Evolutionary conservation across 164 flowering plant species (phyloP), one percentile per base, ranked within the genome.

Genomic region (Nymphaea thermarum): DNA sequence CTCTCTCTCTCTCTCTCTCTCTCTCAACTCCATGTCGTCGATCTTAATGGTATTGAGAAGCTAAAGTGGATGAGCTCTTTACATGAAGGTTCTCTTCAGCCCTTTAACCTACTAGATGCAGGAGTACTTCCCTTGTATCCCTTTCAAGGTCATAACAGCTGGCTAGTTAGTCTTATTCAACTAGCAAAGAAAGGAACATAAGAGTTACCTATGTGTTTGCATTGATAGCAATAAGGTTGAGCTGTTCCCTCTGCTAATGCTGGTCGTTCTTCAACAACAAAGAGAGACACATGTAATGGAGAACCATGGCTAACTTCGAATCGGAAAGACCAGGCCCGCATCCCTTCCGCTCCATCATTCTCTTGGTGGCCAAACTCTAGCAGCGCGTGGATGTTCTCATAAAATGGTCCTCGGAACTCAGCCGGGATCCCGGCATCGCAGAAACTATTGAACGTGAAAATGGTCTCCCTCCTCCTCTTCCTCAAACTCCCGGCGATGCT

Each of bases 311-410:
- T 73, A 43, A 89, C 80, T 75, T 95, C 87, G 14, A 95, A 94
- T 74, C 82, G 89, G 76, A 95, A 92, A 0, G 96, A 95, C 97
- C 96, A 90, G 36, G 81, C 75, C 4, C 71, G 67, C 85, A 81
- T 71, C 60, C 82, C 79, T 43, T 62, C 60, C 44, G 75, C 61
- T 6, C 68, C 42, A 44, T 61, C 71, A 14, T 67, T 79, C 76
- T 90, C 93, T 6, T 66, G 47, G 43, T 77, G 76, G 25, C 91
- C 98, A 60, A 75, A 86, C 63, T 83, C 92, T 61, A 92, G 78
- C 44, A 95, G 82, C 6, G 75, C 77, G 43, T 73, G 72, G 4
- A 95, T 85, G 71, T 95, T 95, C 11, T 81, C 75, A 5, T 79
- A 75, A 71, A 95, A 90, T 0, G 84, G 67, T 18, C 95, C 89